Percentiles rank a stretch among this genome's conserved stretches.
These are phyloP conservation scores for Kwoniella bestiolae DNA, from an alignment of 768 basidiomycete species.

Conservation along the genomic window DNA sequence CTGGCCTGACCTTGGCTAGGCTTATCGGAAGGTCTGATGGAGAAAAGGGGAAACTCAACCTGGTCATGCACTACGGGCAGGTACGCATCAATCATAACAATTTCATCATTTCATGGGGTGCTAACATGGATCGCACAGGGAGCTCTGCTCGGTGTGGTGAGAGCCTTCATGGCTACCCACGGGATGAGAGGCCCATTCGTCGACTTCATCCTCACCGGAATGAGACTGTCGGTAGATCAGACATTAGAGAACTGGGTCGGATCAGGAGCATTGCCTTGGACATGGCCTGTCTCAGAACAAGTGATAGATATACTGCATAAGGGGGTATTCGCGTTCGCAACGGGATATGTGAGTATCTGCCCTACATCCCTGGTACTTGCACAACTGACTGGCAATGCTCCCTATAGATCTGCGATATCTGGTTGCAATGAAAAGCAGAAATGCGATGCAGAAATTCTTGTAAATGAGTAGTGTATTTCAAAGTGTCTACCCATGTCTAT, in stretches of 20 bases:
- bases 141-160: slow-evolving; percentile 19
- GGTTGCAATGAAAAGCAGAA: neutral
- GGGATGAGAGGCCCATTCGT: slow-evolving; percentile 25
- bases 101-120: too few relatives aligned
- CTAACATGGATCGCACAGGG: too few relatives aligned
- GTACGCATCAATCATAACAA: too few relatives aligned
- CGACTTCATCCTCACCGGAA: slow-evolving; percentile 26
- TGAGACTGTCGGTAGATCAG: slow-evolving; percentile 28
- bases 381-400: neutral
- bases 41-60: slow-evolving; percentile 22
- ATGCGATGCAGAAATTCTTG: neutral
- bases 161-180: slow-evolving; percentile 19
- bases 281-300: slow-evolving; percentile 31
- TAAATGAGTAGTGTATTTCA: neutral
- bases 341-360: slow-evolving; percentile 23
- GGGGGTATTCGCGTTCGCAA: slow-evolving; percentile 31
- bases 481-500: neutral
- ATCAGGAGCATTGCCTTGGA: slow-evolving; percentile 33
- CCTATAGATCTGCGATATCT: slow-evolving; percentile 6
- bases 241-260: slow-evolving; percentile 29
- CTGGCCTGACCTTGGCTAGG: slow-evolving; percentile 22
- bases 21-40: slow-evolving; percentile 20
- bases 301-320: slow-evolving; percentile 32
- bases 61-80: slow-evolving; percentile 35
- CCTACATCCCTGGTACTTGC: neutral